Base-by-base conservation (phyloP, 2,329 filamentous ascomycete species). In the Aureobasidium leucospermi region DNA sequence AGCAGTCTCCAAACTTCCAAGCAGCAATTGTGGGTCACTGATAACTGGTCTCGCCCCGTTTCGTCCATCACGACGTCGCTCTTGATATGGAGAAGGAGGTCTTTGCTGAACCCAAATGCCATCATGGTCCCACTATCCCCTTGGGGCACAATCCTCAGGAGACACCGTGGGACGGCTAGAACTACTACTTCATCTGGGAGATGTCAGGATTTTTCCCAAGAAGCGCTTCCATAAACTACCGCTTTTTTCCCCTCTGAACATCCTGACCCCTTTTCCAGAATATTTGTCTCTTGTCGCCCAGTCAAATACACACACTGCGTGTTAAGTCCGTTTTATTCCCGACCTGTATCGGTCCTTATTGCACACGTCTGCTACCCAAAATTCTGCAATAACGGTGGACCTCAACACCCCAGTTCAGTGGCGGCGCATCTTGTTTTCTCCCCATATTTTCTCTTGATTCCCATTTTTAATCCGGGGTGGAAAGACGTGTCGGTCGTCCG, bases 121-220 rank as follows among this genome's bases (percentile, higher is more conserved):
- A 58, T 58, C 56, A 58, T 58, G 36, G 56, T 46, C 56, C 56
- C 56, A 58, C 56, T 49, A 13, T 58, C 56, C 56, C 56, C 56
- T 49, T 58, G 56, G 45, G 56, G 56, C 56, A 41, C 56, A 49
- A 55, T 45, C 51, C 51, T 55, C 51, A 55, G 29, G 39, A 55
- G 51, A 55, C 32, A 55, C 51, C 51, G 51, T 55, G 51, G 34
- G 39, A 29, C 51, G 51, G 51, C 51, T 36, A 55, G 51, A 55
- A 42, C 28, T 32, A 43, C 51, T 34, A 42, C 28, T 45, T 43
- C 51, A 43, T 55, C 16, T 32, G 9, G 23, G 36, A 29, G 13
- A 52, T 45, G 28, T 43, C 51, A 43, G 39, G n/a, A 34, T 55
- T 34, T 39, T 36, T 16, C 11, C 31, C 28, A 39, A 31, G 34